Evolutionary conservation across 257 asterid genomes (phyloP).

Genomic region (Nemophila menziesii): DNA sequence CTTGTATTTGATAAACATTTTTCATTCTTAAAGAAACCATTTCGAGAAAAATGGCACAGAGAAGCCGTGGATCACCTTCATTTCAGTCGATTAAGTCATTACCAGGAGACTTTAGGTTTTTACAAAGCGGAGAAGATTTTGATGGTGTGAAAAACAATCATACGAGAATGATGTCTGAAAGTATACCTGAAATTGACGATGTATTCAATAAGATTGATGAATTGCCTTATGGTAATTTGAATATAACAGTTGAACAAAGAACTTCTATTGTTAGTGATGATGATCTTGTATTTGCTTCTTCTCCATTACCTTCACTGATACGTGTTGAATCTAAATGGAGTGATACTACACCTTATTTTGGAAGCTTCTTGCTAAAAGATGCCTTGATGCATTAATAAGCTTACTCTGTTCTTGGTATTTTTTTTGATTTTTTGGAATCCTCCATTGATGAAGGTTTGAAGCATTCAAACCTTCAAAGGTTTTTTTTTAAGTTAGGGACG

Average conservation of each 20-base stretch:
- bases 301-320: conserved; percentile 24
- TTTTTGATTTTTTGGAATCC: no score
- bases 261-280: conserved; percentile 34
- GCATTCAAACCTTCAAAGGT: no score
- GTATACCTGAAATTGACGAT: conserved; percentile 30
- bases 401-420: no score
- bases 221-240: conserved; percentile 64
- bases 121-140: conserved; percentile 8
- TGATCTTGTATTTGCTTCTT: conserved; percentile 25
- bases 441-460: no score
- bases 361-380: no score
- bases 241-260: conserved; percentile 31
- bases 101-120: conserved; percentile 56
- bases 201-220: conserved; percentile 40
- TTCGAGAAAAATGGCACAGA: conserved; percentile 39
- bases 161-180: conserved; percentile 25
- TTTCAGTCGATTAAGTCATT: conserved; percentile 58
- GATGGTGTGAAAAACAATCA: conserved; percentile 9
- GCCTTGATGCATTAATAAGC: no score
- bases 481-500: no score
- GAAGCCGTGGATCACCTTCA: conserved; percentile 27
- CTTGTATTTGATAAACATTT: conserved; percentile 16
- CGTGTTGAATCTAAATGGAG: conserved; percentile 63
- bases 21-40: conserved; percentile 24
- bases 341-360: conserved; percentile 60